Percentiles rank a stretch among this genome's conserved stretches.
These are phyloP conservation scores for Takashimella tepidaria DNA, from an alignment of 1,284 basidiomycete genomes.

Conservation along the genomic window DNA sequence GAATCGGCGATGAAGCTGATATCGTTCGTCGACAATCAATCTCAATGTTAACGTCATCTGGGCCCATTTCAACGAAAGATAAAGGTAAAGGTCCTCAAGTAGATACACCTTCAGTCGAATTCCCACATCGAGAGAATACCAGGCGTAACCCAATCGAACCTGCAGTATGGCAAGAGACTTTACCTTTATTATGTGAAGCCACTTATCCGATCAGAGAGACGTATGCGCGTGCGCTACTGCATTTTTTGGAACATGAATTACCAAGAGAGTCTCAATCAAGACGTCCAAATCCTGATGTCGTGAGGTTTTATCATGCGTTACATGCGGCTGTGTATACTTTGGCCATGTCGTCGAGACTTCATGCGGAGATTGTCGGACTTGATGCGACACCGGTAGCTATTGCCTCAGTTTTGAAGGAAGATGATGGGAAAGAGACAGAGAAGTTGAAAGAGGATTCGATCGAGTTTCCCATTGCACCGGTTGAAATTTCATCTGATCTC, in stretches of 20 bases:
- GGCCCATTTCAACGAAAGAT: constrained; percentile 3
- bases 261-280: constrained; percentile 43
- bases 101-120: constrained; percentile 24
- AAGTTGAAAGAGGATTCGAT: background rate
- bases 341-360: constrained; percentile 62
- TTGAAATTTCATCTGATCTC: too few relatives aligned
- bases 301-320: constrained; percentile 67
- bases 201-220: constrained; percentile 68
- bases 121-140: constrained; percentile 20
- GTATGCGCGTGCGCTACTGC: constrained; percentile 65
- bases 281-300: constrained; percentile 23
- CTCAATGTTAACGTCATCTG: too few relatives aligned
- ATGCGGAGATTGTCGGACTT: constrained; percentile 36
- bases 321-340: constrained; percentile 74
- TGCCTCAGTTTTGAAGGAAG: constrained; percentile 5
- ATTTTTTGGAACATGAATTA: constrained; percentile 70
- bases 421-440: constrained; percentile 6
- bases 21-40: background rate
- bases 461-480: background rate
- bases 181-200: constrained; percentile 72
- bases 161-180: constrained; percentile 82
- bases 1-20: constrained; percentile 34
- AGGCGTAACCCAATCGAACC: constrained; percentile 68
- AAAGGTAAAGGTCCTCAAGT: constrained; percentile 37
- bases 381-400: background rate